Conservation (phyloP, 768 basidiomycete species). For the Podaxis pistillaris region DNA sequence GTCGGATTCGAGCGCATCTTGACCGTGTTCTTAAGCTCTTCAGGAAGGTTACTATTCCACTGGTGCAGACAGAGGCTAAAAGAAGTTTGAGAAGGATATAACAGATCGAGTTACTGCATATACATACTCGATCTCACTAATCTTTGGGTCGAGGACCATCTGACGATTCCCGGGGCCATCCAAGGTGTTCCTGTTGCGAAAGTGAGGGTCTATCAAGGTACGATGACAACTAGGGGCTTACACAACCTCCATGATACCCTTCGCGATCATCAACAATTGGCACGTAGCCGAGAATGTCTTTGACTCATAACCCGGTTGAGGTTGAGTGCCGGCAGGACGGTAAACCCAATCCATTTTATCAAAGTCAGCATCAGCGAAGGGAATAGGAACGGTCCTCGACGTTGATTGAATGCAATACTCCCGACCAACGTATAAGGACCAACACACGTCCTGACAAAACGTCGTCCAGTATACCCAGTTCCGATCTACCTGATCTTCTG, state of each 20-base stretch:
- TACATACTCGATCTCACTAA: conserved; percentile 54
- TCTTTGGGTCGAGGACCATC: conserved; percentile 42
- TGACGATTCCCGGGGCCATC: conserved; percentile 32
- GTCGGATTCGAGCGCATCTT: conserved; percentile 46
- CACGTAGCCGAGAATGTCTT: conserved; percentile 50
- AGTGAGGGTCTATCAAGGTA: background rate
- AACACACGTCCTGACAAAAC: conserved; percentile 61
- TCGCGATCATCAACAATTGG: conserved; percentile 45
- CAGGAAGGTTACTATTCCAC: conserved; percentile 44
- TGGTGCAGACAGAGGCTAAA: conserved; percentile 44
- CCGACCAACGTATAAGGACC: conserved; percentile 66
- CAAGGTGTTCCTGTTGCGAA: conserved; percentile 41
- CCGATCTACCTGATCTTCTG: conserved; percentile 53
- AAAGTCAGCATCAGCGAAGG: conserved; percentile 47
- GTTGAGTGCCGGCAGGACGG: conserved; percentile 35
- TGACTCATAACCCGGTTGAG: conserved; percentile 41
- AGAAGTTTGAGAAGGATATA: background rate
- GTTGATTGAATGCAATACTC: conserved; percentile 46
- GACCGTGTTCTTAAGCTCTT: conserved; percentile 49
- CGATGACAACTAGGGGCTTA: conserved; percentile 26
- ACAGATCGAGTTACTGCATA: background rate
- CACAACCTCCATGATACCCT: conserved; percentile 56
- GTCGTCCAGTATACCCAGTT: conserved; percentile 62
- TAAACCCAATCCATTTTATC: conserved; percentile 48
- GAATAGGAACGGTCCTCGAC: conserved; percentile 39